Evolutionary conservation across 2,329 filamentous ascomycete genomes (phyloP).

Genomic region (Aspergillus sp.): DNA sequence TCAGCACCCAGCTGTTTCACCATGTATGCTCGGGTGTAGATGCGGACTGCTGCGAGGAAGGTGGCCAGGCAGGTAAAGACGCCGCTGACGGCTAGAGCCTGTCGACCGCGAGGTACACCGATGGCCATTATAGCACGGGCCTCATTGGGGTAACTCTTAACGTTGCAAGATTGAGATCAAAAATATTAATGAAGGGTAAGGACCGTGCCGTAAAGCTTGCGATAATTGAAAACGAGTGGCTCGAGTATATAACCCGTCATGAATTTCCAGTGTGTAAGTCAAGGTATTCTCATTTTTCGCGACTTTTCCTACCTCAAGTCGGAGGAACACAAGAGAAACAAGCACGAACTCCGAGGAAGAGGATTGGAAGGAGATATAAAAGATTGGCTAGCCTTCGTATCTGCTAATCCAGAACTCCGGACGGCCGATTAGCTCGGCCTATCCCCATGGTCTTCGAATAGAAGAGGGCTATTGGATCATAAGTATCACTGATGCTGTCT

Average conservation of each 20-base stretch:
- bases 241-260: constrained; percentile 3
- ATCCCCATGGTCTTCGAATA: neutral
- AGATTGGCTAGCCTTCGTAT: neutral
- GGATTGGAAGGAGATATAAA: neutral
- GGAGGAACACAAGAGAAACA: neutral
- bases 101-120: constrained; percentile 31
- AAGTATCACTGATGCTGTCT: neutral
- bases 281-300: neutral
- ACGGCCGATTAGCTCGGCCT: neutral
- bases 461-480: neutral
- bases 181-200: neutral
- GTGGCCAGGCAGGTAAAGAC: constrained; percentile 38
- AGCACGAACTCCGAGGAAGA: neutral
- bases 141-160: neutral
- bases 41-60: constrained; percentile 41
- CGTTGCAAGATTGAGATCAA: neutral
- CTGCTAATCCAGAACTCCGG: neutral
- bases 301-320: neutral
- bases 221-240: constrained; percentile 2
- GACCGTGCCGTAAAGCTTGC: constrained; percentile 3
- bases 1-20: constrained; percentile 41
- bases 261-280: neutral
- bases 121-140: constrained; percentile 27
- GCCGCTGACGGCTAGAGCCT: constrained; percentile 34
- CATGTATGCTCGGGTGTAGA: constrained; percentile 44